phyloP scores from a whole-genome alignment of 164 flowering plant species.

The Nymphaea colorata region DNA sequence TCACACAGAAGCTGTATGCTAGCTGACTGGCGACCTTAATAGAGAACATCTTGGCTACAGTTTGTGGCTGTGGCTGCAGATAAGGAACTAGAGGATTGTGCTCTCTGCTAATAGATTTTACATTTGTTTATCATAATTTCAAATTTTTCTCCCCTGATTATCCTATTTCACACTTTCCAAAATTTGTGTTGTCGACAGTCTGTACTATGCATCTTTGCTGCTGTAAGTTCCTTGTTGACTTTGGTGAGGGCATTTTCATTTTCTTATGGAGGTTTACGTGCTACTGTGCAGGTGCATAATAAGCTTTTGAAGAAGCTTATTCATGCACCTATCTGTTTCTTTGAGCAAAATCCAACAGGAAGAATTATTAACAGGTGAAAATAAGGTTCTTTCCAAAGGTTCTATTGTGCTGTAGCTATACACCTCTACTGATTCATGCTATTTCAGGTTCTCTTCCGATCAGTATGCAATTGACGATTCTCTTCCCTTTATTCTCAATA shows the following conservation, averaged over 20 bases:
- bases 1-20: too few species aligned
- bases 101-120: too few species aligned
- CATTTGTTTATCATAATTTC: too few species aligned
- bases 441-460: slow-evolving; percentile 84
- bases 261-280: slow-evolving; percentile 88
- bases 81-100: too few species aligned
- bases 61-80: too few species aligned
- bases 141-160: too few species aligned
- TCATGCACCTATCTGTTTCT: slow-evolving; percentile 65
- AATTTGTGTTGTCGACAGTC: slow-evolving; percentile 25
- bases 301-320: slow-evolving; percentile 48
- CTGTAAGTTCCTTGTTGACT: slow-evolving; percentile 59
- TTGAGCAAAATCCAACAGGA: slow-evolving; percentile 90
- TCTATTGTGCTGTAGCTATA: slow-evolving; percentile 3
- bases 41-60: too few species aligned
- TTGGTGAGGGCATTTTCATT: slow-evolving; percentile 84
- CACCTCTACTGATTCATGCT: neutral
- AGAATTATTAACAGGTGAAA: slow-evolving; percentile 85
- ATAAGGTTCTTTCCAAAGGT: neutral
- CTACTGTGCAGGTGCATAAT: slow-evolving; percentile 71
- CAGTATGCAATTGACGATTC: slow-evolving; percentile 92
- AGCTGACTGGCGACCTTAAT: too few species aligned
- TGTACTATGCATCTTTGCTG: slow-evolving; percentile 56
- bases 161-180: too few species aligned
- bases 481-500: slow-evolving; percentile 94